Conservation (phyloP, 176 grass and related monocot genomes). For the Triticum urartu region DNA sequence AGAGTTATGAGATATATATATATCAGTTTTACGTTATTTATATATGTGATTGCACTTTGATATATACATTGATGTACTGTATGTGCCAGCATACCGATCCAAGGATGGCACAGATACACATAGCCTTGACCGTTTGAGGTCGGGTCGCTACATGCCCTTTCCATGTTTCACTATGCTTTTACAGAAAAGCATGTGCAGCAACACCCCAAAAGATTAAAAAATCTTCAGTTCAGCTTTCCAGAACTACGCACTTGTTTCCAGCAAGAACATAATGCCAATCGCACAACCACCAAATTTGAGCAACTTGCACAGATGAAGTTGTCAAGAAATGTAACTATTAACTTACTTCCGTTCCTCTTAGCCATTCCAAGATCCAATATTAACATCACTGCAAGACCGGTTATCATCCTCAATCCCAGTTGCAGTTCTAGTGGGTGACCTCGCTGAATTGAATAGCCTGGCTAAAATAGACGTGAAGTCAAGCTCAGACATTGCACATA, state of each 20-base stretch:
- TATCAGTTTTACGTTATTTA: too few species aligned
- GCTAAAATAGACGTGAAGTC: background rate
- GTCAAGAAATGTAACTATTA: background rate
- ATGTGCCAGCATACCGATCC: too few species aligned
- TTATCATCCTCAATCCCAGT: background rate
- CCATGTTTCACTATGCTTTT: too few species aligned
- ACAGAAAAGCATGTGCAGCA: background rate
- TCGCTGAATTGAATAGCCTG: background rate
- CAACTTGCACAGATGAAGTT: background rate
- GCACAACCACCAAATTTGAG: background rate
- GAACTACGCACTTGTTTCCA: background rate
- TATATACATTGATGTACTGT: too few species aligned
- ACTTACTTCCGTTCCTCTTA: background rate
- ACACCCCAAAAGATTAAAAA: background rate
- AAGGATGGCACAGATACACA: too few species aligned
- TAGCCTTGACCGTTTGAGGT: too few species aligned
- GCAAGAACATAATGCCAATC: conserved; percentile 4
- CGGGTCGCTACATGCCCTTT: too few species aligned
- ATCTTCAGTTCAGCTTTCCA: background rate
- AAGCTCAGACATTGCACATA: conserved; percentile 14
- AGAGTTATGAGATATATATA: too few species aligned
- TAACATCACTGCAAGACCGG: background rate
- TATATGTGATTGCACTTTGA: too few species aligned
- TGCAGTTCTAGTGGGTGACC: conserved; percentile 1
- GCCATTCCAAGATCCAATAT: background rate